A percentile compares a stretch with the other conserved stretches of the same genome.
Evolutionary conservation across 164 flowering plant species (phyloP).

Genomic region (Sedum album): DNA sequence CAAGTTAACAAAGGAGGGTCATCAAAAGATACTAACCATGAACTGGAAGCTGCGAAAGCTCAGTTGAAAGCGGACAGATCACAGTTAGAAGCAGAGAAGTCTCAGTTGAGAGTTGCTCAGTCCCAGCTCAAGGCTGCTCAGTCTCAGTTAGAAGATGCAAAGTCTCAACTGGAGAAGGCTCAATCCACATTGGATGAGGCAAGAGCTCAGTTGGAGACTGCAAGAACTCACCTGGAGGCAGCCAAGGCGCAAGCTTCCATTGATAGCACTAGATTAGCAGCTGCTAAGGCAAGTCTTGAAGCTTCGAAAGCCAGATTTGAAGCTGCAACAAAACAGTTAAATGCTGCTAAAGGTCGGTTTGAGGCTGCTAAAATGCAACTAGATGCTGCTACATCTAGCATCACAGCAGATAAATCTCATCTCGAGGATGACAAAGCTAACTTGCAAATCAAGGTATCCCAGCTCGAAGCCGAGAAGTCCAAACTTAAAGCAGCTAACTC

Average conservation of each 20-base stretch:
- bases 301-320: not conserved
- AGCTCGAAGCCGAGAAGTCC: not conserved
- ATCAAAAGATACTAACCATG: not conserved
- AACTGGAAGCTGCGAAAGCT: slow-evolving; percentile 1
- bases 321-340: not conserved
- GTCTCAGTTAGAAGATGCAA: not conserved
- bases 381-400: not conserved
- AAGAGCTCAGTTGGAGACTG: not conserved
- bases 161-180: not conserved
- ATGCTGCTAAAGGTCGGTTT: slow-evolving; percentile 1
- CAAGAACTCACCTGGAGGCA: not conserved
- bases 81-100: not conserved
- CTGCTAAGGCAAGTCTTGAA: slow-evolving; percentile 3
- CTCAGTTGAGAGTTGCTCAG: slow-evolving; percentile 1
- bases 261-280: not conserved
- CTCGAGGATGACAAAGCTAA: not conserved
- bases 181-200: not conserved
- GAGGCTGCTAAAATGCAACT: not conserved
- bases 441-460: not conserved
- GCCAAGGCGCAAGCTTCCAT: not conserved
- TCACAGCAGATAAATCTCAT: not conserved
- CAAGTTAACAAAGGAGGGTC: not conserved
- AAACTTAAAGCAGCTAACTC: not conserved
- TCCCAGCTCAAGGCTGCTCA: slow-evolving; percentile 4
- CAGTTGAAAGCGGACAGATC: not conserved